Evolutionary conservation across 768 basidiomycete genomes (phyloP).

Genomic region (Boletus speciosus): DNA sequence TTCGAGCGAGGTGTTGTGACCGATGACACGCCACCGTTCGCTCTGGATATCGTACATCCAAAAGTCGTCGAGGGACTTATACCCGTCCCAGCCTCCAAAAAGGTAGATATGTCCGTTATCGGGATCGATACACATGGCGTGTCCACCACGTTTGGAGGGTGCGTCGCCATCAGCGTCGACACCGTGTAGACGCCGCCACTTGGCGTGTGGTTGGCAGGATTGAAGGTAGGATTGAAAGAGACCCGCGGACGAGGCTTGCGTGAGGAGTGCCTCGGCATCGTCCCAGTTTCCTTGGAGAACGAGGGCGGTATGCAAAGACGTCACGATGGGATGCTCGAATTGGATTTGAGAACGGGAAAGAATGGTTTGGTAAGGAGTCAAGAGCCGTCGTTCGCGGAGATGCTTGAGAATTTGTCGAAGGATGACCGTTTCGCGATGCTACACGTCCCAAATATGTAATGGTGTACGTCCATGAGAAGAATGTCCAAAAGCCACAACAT

Average conservation of each 20-base stretch:
- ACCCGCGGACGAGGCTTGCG: slow-evolving; percentile 45
- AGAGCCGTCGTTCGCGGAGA: slow-evolving; percentile 69
- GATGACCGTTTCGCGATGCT: slow-evolving; percentile 66
- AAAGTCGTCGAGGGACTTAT: slow-evolving; percentile 71
- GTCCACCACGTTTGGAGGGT: slow-evolving; percentile 69
- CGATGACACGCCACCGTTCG: slow-evolving; percentile 61
- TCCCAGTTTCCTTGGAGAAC: slow-evolving; percentile 68
- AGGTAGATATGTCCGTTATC: slow-evolving; percentile 63
- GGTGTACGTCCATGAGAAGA: background rate
- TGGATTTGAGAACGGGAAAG: slow-evolving; percentile 20
- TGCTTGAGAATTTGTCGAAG: slow-evolving; percentile 55
- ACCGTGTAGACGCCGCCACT: slow-evolving; percentile 59
- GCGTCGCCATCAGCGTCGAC: slow-evolving; percentile 61
- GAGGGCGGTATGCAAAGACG: slow-evolving; percentile 57
- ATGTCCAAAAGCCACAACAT: background rate
- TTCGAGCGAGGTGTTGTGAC: slow-evolving; percentile 51
- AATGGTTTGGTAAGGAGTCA: slow-evolving; percentile 50
- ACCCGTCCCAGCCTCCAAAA: slow-evolving; percentile 77
- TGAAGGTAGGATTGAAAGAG: slow-evolving; percentile 62
- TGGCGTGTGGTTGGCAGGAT: slow-evolving; percentile 52
- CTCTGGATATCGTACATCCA: slow-evolving; percentile 66
- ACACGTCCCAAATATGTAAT: background rate
- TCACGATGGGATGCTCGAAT: slow-evolving; percentile 68
- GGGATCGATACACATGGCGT: slow-evolving; percentile 77
- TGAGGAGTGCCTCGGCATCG: slow-evolving; percentile 52